Evolutionary conservation across 768 basidiomycete species (phyloP).

Genomic region (Panellus pusillus): DNA sequence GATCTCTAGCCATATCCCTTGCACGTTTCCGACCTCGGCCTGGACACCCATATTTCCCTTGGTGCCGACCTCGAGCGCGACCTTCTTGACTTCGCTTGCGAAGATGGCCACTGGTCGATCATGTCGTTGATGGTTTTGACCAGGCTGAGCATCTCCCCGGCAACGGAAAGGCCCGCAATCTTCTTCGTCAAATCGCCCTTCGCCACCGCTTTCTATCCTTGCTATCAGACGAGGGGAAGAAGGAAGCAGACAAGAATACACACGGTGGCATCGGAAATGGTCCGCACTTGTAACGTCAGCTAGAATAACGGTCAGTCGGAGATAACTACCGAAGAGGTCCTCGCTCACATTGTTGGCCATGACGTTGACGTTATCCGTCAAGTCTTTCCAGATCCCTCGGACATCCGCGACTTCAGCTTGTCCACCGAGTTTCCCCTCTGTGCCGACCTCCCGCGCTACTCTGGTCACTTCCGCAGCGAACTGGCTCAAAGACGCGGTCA

Average conservation of each 20-base stretch:
- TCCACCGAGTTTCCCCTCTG: slow-evolving; percentile 92
- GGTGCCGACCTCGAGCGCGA: slow-evolving; percentile 96
- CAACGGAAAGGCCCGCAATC: slow-evolving; percentile 88
- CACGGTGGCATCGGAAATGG: slow-evolving; percentile 90
- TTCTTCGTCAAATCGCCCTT: slow-evolving; percentile 92
- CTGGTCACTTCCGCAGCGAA: slow-evolving; percentile 82
- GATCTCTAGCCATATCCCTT: slow-evolving; percentile 99
- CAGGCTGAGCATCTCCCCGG: slow-evolving; percentile 93
- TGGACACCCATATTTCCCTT: slow-evolving; percentile 99
- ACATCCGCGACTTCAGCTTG: slow-evolving; percentile 93
- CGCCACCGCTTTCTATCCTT: slow-evolving; percentile 74
- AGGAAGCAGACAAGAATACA: slow-evolving; percentile 26
- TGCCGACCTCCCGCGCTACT: slow-evolving; percentile 96
- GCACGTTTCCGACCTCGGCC: slow-evolving; percentile 94
- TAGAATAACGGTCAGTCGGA: slow-evolving; percentile 27
- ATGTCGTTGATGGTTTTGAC: slow-evolving; percentile 97
- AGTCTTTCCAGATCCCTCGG: slow-evolving; percentile 95
- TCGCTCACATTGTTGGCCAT: slow-evolving; percentile 86
- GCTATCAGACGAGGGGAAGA: not conserved
- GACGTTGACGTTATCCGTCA: slow-evolving; percentile 94
- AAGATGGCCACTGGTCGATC: slow-evolving; percentile 60
- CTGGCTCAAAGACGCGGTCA: slow-evolving; percentile 85
- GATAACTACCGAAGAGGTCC: not conserved
- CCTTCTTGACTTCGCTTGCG: slow-evolving; percentile 78
- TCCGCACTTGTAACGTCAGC: slow-evolving; percentile 92